phyloP scores from a whole-genome alignment of 225 moss, liverwort and hornwort genomes.

The Anthoceros angustus region DNA sequence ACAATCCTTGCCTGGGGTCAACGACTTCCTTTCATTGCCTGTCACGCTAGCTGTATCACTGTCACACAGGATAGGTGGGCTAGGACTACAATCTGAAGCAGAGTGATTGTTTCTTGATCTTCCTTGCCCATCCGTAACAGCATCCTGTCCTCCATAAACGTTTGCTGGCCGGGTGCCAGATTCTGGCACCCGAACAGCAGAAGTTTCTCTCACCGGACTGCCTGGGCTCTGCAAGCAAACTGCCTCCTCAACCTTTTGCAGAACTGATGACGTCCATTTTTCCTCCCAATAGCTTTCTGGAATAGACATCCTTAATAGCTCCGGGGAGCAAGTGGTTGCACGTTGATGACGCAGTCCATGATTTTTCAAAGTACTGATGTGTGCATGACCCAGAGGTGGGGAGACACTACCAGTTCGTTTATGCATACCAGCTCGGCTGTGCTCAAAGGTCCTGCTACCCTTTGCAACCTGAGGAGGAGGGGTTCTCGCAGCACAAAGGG shows the following conservation, averaged over 20 bases:
- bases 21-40: not conserved
- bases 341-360: constrained; percentile 15
- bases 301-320: constrained; percentile 33
- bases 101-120: not conserved
- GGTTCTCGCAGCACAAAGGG: constrained; percentile 20
- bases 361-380: not conserved
- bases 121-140: not conserved
- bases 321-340: constrained; percentile 20
- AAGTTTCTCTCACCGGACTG: not conserved
- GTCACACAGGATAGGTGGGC: not conserved
- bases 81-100: not conserved
- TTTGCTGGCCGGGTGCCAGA: not conserved
- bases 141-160: not conserved
- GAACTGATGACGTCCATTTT: constrained; percentile 43
- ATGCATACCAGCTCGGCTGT: constrained; percentile 17
- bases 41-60: not conserved
- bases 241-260: constrained; percentile 21
- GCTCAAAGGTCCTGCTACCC: constrained; percentile 14
- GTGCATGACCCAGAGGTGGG: constrained; percentile 24
- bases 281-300: constrained; percentile 54
- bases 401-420: constrained; percentile 34
- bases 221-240: constrained; percentile 12
- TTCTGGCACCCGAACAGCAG: constrained; percentile 1
- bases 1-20: not conserved
- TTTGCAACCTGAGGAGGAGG: constrained; percentile 15